Conservation (phyloP, 768 basidiomycete genomes). For the Lactarius sanguifluus region DNA sequence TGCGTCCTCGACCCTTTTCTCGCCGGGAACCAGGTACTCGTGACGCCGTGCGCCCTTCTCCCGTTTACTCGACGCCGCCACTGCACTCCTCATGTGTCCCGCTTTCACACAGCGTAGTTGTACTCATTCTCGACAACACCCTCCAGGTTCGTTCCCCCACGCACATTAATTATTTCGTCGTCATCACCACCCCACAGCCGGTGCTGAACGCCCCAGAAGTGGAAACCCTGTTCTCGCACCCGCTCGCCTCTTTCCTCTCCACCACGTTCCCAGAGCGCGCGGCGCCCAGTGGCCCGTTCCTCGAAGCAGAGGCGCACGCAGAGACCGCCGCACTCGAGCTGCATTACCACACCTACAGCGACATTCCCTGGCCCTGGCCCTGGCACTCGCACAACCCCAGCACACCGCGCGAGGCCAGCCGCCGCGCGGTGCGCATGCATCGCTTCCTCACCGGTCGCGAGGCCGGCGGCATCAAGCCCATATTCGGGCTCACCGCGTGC, state of each 20-base stretch:
- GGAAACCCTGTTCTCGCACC: constrained; percentile 80
- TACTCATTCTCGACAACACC: constrained; percentile 77
- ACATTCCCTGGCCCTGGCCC: constrained; percentile 49
- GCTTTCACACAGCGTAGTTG: constrained; percentile 61
- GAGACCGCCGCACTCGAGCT: constrained; percentile 41
- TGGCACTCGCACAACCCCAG: constrained; percentile 30
- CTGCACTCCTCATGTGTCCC: not conserved
- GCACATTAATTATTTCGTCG: not conserved
- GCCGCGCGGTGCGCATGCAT: constrained; percentile 53
- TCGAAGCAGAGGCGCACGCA: constrained; percentile 51
- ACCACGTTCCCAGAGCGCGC: constrained; percentile 46
- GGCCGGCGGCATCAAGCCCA: constrained; percentile 81
- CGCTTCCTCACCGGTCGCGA: constrained; percentile 86
- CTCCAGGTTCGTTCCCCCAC: constrained; percentile 51
- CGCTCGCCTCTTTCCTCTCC: constrained; percentile 66
- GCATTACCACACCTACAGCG: constrained; percentile 64
- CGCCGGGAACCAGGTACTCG: constrained; percentile 67
- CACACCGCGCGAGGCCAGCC: not conserved
- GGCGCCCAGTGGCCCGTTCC: constrained; percentile 26
- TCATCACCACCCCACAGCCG: constrained; percentile 47
- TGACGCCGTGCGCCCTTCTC: constrained; percentile 71
- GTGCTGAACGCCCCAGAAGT: constrained; percentile 81
- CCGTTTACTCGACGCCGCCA: not conserved
- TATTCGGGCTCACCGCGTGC: constrained; percentile 85
- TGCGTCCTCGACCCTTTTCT: constrained; percentile 81